Percentiles rank a stretch among this genome's conserved stretches.
Evolutionary conservation across 306 rosid genomes (phyloP).

Genomic region (Prunus mongolica): DNA sequence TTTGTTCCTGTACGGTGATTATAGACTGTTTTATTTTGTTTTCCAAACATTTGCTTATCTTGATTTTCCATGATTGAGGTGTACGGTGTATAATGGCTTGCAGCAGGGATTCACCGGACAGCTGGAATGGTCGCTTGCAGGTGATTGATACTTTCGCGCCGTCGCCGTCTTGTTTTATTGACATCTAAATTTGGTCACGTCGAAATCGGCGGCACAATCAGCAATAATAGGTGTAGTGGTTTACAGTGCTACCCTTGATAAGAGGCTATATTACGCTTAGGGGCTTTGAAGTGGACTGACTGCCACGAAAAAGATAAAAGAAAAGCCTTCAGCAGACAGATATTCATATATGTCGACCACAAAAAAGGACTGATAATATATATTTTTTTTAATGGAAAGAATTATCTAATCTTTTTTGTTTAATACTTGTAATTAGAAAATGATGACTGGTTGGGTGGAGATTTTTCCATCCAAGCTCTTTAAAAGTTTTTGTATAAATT

Average conservation of each 20-base stretch:
- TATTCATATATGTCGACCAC: too few relatives aligned
- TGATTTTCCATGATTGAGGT: too few relatives aligned
- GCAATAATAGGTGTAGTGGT: neutral
- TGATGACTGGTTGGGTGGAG: too few relatives aligned
- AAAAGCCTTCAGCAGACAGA: too few relatives aligned
- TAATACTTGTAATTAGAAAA: too few relatives aligned
- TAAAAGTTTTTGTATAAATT: too few relatives aligned
- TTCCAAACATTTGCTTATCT: neutral
- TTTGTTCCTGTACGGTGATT: neutral
- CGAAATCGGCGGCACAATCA: neutral
- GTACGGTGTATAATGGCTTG: neutral
- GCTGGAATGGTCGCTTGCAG: neutral
- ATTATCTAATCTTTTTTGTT: neutral
- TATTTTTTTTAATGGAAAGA: neutral
- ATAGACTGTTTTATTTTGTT: neutral
- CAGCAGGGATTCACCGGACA: neutral
- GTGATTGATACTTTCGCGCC: neutral
- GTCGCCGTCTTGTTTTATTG: neutral
- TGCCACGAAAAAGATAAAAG: neutral
- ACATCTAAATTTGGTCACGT: conserved; percentile 2
- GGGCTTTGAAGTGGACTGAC: neutral
- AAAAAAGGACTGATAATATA: too few relatives aligned
- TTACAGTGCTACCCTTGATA: conserved; percentile 10
- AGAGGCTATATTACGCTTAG: neutral
- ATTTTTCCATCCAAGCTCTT: too few relatives aligned